Evolutionary conservation across 352 stramenopile genomes (phyloP).

Genomic region (Globisporangium mamillatum): DNA sequence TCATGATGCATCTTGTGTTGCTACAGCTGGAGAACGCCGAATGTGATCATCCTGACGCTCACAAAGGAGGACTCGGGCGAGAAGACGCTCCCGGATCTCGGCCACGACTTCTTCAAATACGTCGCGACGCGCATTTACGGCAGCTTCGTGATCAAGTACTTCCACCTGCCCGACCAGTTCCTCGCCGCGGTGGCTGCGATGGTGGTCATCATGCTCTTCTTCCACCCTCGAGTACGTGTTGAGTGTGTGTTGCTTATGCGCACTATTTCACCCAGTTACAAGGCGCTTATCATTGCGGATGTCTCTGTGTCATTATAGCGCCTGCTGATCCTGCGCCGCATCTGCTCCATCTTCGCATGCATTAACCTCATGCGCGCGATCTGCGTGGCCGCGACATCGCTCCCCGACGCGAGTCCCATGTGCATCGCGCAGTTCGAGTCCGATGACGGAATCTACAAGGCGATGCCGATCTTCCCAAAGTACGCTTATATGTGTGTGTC

Average conservation of each 20-base stretch:
- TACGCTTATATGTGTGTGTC: slow-evolving; percentile 24
- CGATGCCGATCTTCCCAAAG: slow-evolving; percentile 85
- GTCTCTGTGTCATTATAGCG: slow-evolving; percentile 31
- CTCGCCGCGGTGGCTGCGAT: slow-evolving; percentile 67
- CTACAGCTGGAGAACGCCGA: slow-evolving; percentile 64
- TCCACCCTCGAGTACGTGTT: slow-evolving; percentile 74
- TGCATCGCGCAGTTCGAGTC: slow-evolving; percentile 85
- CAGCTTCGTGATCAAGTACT: slow-evolving; percentile 82
- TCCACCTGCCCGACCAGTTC: slow-evolving; percentile 83
- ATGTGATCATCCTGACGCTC: slow-evolving; percentile 76
- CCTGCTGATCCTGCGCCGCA: slow-evolving; percentile 77
- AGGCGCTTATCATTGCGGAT: slow-evolving; percentile 4
- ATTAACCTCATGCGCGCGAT: slow-evolving; percentile 87
- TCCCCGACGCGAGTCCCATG: slow-evolving; percentile 82
- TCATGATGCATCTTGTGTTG: not conserved
- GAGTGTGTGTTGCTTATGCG: too few relatives aligned
- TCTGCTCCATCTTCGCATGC: slow-evolving; percentile 81
- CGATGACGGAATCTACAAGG: slow-evolving; percentile 72
- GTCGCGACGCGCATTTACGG: slow-evolving; percentile 85
- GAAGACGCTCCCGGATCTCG: slow-evolving; percentile 83
- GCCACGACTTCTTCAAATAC: slow-evolving; percentile 85
- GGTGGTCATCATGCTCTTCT: slow-evolving; percentile 60
- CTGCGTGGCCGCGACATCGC: slow-evolving; percentile 82
- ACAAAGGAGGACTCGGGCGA: slow-evolving; percentile 48
- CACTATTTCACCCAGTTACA: too few relatives aligned